These are phyloP conservation scores for Eutrema heterophyllum DNA, from an alignment of 345 rosid species.

Conservation along the genomic window DNA sequence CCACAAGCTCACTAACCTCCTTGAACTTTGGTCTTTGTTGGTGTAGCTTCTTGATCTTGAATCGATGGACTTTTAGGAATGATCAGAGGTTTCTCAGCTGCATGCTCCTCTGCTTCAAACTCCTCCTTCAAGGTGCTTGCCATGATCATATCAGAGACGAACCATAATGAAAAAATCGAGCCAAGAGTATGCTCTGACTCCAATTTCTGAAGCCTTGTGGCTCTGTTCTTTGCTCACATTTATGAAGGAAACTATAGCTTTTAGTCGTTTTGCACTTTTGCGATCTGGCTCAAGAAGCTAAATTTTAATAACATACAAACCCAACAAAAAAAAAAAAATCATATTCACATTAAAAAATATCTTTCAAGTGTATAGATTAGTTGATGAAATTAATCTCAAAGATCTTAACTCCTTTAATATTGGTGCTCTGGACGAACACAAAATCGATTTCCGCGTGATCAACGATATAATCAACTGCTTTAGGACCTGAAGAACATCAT, in stretches of 20 bases:
- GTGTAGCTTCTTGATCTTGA: too few species aligned
- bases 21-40: too few species aligned
- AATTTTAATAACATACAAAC: background rate
- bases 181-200: conserved; percentile 64
- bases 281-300: conserved; percentile 66
- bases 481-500: conserved; percentile 45
- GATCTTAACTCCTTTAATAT: conserved; percentile 53
- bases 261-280: conserved; percentile 48
- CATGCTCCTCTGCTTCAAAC: too few species aligned
- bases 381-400: background rate
- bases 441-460: conserved; percentile 82
- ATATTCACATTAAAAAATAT: too few species aligned
- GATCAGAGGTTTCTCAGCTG: too few species aligned
- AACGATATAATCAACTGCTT: conserved; percentile 78
- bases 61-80: too few species aligned
- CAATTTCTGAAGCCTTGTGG: conserved; percentile 40
- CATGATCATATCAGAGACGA: too few species aligned
- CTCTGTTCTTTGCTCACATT: conserved; percentile 50
- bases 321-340: too few species aligned
- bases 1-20: too few species aligned
- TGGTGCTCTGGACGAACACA: conserved; percentile 78
- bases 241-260: conserved; percentile 79
- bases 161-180: conserved; percentile 69
- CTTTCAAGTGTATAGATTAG: too few species aligned
- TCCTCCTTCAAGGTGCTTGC: too few species aligned